These are phyloP conservation scores for Erucastrum elatum DNA, from an alignment of 345 rosid genomes.

Conservation along the genomic window DNA sequence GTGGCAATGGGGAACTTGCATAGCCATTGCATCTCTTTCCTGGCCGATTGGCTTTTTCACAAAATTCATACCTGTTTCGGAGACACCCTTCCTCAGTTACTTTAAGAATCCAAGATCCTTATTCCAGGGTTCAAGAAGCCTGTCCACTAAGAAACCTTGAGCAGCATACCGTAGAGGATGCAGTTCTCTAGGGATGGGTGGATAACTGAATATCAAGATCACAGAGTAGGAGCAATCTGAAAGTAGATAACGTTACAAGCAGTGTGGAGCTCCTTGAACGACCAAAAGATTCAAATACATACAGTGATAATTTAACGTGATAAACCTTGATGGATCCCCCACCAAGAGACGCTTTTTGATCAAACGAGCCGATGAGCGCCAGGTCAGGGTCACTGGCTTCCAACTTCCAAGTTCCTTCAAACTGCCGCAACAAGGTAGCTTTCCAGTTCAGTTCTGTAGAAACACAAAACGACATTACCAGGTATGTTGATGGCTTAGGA, in stretches of 20 bases:
- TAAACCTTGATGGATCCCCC: constrained; percentile 3
- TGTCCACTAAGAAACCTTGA: constrained; percentile 29
- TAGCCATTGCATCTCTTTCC: constrained; percentile 51
- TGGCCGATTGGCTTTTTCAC: constrained; percentile 66
- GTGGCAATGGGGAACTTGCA: constrained; percentile 59
- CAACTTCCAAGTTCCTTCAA: constrained; percentile 17
- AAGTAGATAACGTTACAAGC: neutral
- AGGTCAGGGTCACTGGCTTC: constrained; percentile 21
- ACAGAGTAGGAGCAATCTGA: constrained; percentile 4
- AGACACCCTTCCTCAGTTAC: constrained; percentile 48
- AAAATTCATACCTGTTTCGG: constrained; percentile 58
- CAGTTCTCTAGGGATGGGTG: constrained; percentile 9
- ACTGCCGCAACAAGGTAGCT: constrained; percentile 19
- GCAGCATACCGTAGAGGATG: constrained; percentile 21
- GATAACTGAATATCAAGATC: constrained; percentile 8
- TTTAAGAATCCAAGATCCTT: constrained; percentile 36
- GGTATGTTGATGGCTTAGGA: too few relatives aligned
- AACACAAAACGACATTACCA: constrained; percentile 18
- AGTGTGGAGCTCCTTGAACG: constrained; percentile 21
- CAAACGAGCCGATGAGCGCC: constrained; percentile 7
- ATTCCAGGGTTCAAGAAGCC: constrained; percentile 20
- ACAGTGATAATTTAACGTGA: neutral
- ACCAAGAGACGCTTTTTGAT: constrained; percentile 10
- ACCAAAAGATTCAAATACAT: constrained; percentile 6
- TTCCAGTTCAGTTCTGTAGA: constrained; percentile 7